phyloP scores from a whole-genome alignment of 1,284 basidiomycete species.

The Mycosarcoma mackinlayi region DNA sequence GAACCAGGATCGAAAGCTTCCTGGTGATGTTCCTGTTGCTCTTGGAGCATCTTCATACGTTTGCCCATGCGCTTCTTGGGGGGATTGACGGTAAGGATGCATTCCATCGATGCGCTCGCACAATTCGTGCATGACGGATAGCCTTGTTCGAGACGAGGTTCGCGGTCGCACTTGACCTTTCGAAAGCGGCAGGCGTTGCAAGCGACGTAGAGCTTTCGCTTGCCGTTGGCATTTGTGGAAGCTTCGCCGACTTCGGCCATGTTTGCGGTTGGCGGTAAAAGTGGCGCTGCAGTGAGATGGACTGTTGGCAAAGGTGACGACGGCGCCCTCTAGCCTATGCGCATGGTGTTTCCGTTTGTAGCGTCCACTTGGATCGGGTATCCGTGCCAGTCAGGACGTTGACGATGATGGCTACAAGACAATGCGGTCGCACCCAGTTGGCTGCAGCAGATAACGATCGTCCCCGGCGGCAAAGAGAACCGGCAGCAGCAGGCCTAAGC shows the following conservation, averaged over 20 bases:
- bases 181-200: constrained; percentile 46
- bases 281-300: too few species aligned
- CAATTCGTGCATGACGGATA: constrained; percentile 26
- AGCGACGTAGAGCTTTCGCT: constrained; percentile 39
- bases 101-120: constrained; percentile 24
- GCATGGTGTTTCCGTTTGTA: too few species aligned
- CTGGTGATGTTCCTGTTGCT: constrained; percentile 16
- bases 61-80: constrained; percentile 46
- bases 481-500: too few species aligned
- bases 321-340: too few species aligned
- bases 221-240: constrained; percentile 11
- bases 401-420: too few species aligned
- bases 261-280: background rate
- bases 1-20: background rate
- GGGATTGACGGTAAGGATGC: constrained; percentile 32
- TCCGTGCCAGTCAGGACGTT: too few species aligned
- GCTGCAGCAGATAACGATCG: too few species aligned
- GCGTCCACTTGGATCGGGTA: too few species aligned
- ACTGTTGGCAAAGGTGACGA: too few species aligned
- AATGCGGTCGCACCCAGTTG: too few species aligned
- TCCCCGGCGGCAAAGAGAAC: too few species aligned
- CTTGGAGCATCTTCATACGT: constrained; percentile 38
- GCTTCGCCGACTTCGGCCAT: constrained; percentile 10
- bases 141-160: constrained; percentile 30
- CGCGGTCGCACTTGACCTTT: constrained; percentile 45